Evolutionary conservation across 1,284 basidiomycete genomes (phyloP).

Genomic region (Pseudozyma thailandica): DNA sequence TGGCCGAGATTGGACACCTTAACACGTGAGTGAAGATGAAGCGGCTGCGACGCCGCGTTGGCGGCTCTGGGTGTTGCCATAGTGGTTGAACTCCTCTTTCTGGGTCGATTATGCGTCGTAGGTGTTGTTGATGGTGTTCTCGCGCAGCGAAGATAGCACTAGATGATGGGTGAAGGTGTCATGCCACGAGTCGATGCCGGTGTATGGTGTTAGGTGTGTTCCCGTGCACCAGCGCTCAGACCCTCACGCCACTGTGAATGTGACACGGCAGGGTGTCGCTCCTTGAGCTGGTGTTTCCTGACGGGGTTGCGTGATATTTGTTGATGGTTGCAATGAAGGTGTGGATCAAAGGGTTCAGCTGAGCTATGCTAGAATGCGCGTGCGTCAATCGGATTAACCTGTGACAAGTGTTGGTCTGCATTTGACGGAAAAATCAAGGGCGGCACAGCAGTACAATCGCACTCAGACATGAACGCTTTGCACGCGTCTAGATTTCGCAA

Average conservation of each 20-base stretch:
- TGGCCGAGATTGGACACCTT: slow-evolving; percentile 72
- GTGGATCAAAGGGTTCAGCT: not conserved
- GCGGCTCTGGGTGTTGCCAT: slow-evolving; percentile 24
- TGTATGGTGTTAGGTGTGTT: no score
- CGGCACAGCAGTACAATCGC: slow-evolving; percentile 12
- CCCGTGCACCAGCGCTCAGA: not conserved
- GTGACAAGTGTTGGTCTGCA: slow-evolving; percentile 34
- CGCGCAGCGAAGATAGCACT: no score
- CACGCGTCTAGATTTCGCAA: slow-evolving; percentile 16
- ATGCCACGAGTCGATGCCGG: no score
- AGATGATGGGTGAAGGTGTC: no score
- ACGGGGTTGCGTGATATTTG: not conserved
- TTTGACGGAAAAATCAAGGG: slow-evolving; percentile 4
- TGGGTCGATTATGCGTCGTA: not conserved
- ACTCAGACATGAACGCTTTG: no score
- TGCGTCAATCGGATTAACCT: slow-evolving; percentile 1
- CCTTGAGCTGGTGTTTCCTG: not conserved
- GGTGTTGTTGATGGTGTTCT: no score
- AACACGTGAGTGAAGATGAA: slow-evolving; percentile 58
- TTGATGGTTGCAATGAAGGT: not conserved
- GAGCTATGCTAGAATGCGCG: not conserved
- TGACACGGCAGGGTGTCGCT: no score
- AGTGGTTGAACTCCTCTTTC: not conserved
- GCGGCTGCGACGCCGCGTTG: slow-evolving; percentile 36
- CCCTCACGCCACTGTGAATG: not conserved